phyloP scores from a whole-genome alignment of 495 filamentous ascomycete genomes.

The Trichoderma virens region DNA sequence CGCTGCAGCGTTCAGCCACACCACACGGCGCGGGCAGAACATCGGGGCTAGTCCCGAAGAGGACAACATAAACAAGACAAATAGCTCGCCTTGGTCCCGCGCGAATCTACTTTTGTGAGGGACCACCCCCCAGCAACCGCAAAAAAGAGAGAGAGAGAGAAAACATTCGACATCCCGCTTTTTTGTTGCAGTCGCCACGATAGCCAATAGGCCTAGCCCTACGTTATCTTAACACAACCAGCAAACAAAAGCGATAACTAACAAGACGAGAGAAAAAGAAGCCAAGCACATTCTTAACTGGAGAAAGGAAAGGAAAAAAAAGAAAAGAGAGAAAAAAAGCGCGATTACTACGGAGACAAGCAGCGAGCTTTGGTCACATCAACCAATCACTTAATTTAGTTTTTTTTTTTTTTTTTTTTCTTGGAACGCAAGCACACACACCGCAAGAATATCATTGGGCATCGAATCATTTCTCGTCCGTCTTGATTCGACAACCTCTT shows the following conservation, averaged over 20 bases:
- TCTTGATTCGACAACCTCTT: background rate
- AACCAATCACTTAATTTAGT: background rate
- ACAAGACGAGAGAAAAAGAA: no score
- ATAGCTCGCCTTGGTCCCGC: background rate
- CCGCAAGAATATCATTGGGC: constrained; percentile 3
- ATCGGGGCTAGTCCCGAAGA: constrained; percentile 3
- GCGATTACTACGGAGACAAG: no score
- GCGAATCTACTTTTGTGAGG: background rate
- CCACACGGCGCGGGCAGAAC: no score
- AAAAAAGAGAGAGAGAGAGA: no score
- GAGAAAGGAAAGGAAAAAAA: no score
- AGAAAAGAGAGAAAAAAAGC: no score
- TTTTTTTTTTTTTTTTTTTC: background rate
- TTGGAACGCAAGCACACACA: background rate
- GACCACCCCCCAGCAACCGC: background rate
- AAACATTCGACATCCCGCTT: background rate
- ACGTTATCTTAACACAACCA: no score
- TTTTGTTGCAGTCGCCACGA: no score
- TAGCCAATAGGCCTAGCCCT: no score
- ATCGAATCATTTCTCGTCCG: background rate
- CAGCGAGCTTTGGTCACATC: background rate
- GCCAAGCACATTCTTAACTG: no score
- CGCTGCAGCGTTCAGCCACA: background rate
- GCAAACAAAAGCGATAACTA: no score
- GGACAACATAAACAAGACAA: constrained; percentile 10